A percentile compares a stretch with the other conserved stretches of the same genome.
Conservation (phyloP, 1,284 basidiomycete species). For the Vanrija sp. region DNA sequence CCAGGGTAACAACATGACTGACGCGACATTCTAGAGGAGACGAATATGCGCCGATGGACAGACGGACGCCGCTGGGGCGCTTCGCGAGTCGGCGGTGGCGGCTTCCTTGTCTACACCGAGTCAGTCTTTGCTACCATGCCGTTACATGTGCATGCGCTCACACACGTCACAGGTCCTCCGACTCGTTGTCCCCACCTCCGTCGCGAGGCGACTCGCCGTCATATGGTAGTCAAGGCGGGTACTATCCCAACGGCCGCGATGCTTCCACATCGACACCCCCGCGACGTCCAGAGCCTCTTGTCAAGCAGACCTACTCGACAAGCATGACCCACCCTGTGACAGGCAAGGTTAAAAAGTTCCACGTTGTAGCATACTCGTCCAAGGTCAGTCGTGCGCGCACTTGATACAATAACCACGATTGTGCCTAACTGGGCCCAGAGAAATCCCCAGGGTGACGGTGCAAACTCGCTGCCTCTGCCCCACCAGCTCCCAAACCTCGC, state of each 20-base stretch:
- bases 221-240: slow-evolving; percentile 13
- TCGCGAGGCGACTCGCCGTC: slow-evolving; percentile 18
- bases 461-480: slow-evolving; percentile 39
- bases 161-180: slow-evolving; percentile 27
- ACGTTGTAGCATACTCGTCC: slow-evolving; percentile 46
- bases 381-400: slow-evolving; percentile 24
- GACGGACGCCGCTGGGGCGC: slow-evolving; percentile 54
- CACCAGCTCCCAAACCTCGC: slow-evolving; percentile 42
- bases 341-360: slow-evolving; percentile 44
- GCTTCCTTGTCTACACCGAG: slow-evolving; percentile 52
- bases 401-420: no score
- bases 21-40: slow-evolving; percentile 33
- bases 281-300: slow-evolving; percentile 30
- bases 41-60: slow-evolving; percentile 54
- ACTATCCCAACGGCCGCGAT: slow-evolving; percentile 18
- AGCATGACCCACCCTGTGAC: slow-evolving; percentile 43
- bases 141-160: not conserved
- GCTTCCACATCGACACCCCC: slow-evolving; percentile 17
- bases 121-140: slow-evolving; percentile 15
- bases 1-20: not conserved
- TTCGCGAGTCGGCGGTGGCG: slow-evolving; percentile 52
- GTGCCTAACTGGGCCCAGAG: slow-evolving; percentile 17
- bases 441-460: slow-evolving; percentile 42
- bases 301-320: slow-evolving; percentile 49
- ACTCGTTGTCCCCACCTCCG: slow-evolving; percentile 38